phyloP scores from a whole-genome alignment of 805 yeast genomes.

The Lipomyces anomalus region DNA sequence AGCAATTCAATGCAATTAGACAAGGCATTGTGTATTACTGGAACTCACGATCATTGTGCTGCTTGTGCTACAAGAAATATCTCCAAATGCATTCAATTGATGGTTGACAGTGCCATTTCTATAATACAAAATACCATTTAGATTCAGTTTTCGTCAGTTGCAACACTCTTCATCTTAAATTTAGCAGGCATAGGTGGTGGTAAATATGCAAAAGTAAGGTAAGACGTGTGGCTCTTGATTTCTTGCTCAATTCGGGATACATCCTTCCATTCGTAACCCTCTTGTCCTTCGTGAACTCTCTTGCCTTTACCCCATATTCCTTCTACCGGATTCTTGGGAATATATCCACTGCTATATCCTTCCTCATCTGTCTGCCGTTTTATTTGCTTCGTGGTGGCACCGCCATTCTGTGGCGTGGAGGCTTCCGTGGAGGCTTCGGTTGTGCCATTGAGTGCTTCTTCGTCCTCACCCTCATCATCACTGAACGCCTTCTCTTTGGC shows the following conservation, averaged over 20 bases:
- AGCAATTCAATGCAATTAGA: no score
- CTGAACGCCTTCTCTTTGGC: conserved; percentile 21
- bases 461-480: conserved; percentile 31
- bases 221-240: conserved; percentile 89
- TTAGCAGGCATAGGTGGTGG: conserved; percentile 31
- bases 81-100: no score
- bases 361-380: conserved; percentile 20
- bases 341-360: no score
- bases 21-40: no score
- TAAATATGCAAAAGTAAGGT: conserved; percentile 76
- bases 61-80: no score
- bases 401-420: conserved; percentile 14
- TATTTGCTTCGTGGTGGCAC: no score
- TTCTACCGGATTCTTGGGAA: conserved; percentile 31
- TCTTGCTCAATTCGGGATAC: conserved; percentile 83
- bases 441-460: conserved; percentile 12
- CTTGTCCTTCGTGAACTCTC: conserved; percentile 84
- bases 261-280: conserved; percentile 67
- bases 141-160: no score
- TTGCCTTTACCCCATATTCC: conserved; percentile 93
- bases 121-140: no score
- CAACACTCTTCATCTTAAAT: no score
- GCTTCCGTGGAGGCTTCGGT: conserved; percentile 26
- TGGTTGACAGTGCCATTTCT: no score
- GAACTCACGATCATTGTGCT: no score